Conservation (phyloP, 108 stramenopile species). For the Schizochytrium sp. region DNA sequence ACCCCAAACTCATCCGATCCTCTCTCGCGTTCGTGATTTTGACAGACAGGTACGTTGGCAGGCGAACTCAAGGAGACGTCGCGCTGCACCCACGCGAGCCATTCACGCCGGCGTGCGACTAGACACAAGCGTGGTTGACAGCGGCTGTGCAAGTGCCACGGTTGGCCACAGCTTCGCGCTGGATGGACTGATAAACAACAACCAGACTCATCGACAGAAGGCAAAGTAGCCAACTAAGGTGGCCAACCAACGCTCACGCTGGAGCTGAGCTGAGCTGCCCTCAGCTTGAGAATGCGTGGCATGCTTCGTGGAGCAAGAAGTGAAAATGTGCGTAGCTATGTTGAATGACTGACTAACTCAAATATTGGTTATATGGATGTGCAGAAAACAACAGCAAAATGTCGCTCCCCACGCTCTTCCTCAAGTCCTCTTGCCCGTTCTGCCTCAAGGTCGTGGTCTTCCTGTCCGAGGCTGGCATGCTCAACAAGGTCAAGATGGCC, state of each 20-base stretch:
- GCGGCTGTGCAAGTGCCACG: no score
- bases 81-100: no score
- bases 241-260: neutral
- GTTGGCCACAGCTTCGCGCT: no score
- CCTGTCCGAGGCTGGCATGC: constrained; percentile 23
- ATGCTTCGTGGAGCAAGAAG: neutral
- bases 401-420: constrained; percentile 51
- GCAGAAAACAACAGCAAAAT: neutral
- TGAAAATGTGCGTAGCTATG: neutral
- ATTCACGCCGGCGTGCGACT: no score
- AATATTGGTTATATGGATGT: neutral
- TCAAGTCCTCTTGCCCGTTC: constrained; percentile 50
- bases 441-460: constrained; percentile 47
- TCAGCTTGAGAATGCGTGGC: neutral
- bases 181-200: no score
- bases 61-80: no score
- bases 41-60: no score
- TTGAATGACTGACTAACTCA: neutral
- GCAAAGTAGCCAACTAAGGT: no score
- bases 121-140: no score
- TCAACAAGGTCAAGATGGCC: constrained; percentile 1
- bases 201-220: no score
- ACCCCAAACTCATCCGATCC: no score
- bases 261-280: neutral
- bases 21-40: no score